Percentiles rank a stretch among this genome's conserved stretches.
Conservation (phyloP, 768 basidiomycete species). For the Sarcodon sp. region DNA sequence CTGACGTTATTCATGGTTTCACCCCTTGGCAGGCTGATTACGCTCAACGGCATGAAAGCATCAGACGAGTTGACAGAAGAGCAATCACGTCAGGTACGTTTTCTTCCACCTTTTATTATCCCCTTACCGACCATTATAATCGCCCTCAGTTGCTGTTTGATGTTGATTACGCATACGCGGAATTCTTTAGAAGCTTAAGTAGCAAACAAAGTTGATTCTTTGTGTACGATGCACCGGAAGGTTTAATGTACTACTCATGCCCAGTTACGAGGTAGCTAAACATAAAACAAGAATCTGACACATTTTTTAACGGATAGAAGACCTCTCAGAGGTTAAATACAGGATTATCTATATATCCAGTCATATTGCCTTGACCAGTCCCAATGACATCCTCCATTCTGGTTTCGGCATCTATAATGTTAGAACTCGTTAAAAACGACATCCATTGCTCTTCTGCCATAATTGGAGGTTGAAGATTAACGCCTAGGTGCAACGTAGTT, state of each 20-base stretch:
- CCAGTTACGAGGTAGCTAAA: too few relatives aligned
- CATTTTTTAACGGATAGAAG: too few relatives aligned
- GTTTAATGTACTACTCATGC: neutral
- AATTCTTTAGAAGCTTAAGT: constrained; percentile 75
- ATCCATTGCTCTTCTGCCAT: too few relatives aligned
- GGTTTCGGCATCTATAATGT: too few relatives aligned
- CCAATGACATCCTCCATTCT: too few relatives aligned
- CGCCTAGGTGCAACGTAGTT: too few relatives aligned
- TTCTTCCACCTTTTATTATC: neutral
- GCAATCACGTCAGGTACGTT: constrained; percentile 75
- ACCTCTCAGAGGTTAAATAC: too few relatives aligned
- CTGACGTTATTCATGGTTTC: neutral
- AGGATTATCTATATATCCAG: too few relatives aligned
- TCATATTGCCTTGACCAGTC: too few relatives aligned
- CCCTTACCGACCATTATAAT: neutral
- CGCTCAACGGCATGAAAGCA: constrained; percentile 93
- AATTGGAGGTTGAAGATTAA: too few relatives aligned
- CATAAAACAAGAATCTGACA: too few relatives aligned
- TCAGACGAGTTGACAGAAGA: constrained; percentile 95
- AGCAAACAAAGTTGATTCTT: constrained; percentile 15
- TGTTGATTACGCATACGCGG: constrained; percentile 90
- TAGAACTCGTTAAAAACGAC: too few relatives aligned
- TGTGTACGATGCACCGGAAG: neutral
- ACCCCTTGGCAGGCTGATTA: constrained; percentile 62
- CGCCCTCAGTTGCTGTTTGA: constrained; percentile 75